A percentile compares a stretch with the other conserved stretches of the same genome.
Conservation (phyloP, 129 eudicot genomes). For the Chrysanthemum lavandulifolium region DNA sequence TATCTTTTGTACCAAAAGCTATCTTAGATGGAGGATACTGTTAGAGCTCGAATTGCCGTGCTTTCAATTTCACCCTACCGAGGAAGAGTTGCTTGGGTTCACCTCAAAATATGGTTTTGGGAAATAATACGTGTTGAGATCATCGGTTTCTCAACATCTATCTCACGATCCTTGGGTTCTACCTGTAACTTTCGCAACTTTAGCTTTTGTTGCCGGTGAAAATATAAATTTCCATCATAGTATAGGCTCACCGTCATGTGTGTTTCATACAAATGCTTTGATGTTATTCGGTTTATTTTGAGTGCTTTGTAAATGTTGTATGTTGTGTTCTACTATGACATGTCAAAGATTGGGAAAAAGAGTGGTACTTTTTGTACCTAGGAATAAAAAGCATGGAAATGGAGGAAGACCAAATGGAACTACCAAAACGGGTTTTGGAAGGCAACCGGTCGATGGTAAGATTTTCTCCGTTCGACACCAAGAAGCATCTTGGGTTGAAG, state of each 20-base stretch:
- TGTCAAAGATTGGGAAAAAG: conserved; percentile 81
- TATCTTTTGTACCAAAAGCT: not conserved
- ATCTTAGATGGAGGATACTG: conserved; percentile 49
- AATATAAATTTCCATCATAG: too few relatives aligned
- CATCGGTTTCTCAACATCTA: conserved; percentile 68
- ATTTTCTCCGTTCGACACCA: conserved; percentile 51
- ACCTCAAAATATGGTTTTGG: conserved; percentile 54
- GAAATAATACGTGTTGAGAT: conserved; percentile 50
- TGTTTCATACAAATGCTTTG: too few relatives aligned
- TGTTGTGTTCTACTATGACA: too few relatives aligned
- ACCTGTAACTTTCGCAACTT: too few relatives aligned
- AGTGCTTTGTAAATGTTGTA: too few relatives aligned
- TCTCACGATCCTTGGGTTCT: conserved; percentile 71
- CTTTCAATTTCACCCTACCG: conserved; percentile 79
- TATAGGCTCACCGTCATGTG: too few relatives aligned
- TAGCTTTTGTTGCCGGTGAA: too few relatives aligned
- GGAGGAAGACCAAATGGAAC: conserved; percentile 92
- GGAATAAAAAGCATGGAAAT: conserved; percentile 60
- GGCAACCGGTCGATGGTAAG: conserved; percentile 87
- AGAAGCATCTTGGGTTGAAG: conserved; percentile 57
- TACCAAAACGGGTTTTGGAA: conserved; percentile 85
- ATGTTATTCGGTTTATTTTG: too few relatives aligned
- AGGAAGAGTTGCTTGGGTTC: conserved; percentile 79
- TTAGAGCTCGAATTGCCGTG: conserved; percentile 57
- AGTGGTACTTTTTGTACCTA: conserved; percentile 85